Evolutionary conservation across 2,329 filamentous ascomycete species (phyloP).

Genomic region (Cytospora schulzeri): DNA sequence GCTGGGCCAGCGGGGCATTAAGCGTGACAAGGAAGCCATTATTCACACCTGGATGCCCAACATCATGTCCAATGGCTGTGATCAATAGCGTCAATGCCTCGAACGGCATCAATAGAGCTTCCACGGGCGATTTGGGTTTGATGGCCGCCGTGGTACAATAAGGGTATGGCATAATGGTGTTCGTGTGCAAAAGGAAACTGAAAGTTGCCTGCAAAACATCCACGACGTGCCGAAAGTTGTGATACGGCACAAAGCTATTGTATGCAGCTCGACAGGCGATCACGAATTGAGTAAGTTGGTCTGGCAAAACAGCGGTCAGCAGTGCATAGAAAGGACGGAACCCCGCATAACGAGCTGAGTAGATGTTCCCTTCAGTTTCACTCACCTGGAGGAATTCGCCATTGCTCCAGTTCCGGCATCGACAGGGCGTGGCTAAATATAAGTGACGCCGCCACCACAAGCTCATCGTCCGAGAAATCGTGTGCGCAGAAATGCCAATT

Average conservation of each 20-base stretch:
- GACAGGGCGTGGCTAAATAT: conserved; percentile 89
- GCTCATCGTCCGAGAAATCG: conserved; percentile 85
- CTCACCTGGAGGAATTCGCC: conserved; percentile 77
- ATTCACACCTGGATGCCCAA: conserved; percentile 96
- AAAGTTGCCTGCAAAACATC: conserved; percentile 95
- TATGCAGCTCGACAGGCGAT: conserved; percentile 91
- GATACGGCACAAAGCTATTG: conserved; percentile 93
- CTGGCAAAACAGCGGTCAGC: conserved; percentile 53
- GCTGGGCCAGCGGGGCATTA: conserved; percentile 87
- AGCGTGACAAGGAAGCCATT: conserved; percentile 93
- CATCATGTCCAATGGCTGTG: conserved; percentile 96
- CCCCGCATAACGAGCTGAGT: conserved; percentile 19
- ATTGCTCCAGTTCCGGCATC: conserved; percentile 79
- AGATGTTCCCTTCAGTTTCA: conserved; percentile 28
- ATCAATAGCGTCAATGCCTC: conserved; percentile 88
- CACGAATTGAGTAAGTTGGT: conserved; percentile 81
- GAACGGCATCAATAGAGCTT: conserved; percentile 76
- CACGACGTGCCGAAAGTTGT: conserved; percentile 97
- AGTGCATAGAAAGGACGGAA: conserved; percentile 20
- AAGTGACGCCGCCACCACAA: conserved; percentile 79
- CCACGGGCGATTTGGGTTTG: conserved; percentile 63
- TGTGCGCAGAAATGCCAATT: conserved; percentile 90
- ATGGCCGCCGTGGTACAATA: conserved; percentile 39
- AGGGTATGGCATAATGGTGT: conserved; percentile 69
- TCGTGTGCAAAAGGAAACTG: conserved; percentile 81